phyloP scores from a whole-genome alignment of 225 moss, liverwort and hornwort species.

The Antitrichia curtipendula region DNA sequence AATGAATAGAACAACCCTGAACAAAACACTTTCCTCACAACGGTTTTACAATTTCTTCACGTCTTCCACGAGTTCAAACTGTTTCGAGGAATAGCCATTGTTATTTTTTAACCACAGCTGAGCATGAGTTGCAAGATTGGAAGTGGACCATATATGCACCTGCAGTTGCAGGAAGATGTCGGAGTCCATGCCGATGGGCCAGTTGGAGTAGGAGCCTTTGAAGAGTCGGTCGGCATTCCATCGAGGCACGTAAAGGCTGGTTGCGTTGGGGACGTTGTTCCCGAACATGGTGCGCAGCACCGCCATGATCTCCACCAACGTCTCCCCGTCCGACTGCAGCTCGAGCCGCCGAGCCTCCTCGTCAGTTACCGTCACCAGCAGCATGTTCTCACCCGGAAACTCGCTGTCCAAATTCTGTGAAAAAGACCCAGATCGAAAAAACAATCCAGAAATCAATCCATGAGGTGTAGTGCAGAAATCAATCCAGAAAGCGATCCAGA shows the following conservation, averaged over 20 bases:
- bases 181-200: conserved; percentile 58
- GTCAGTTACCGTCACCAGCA: conserved; percentile 69
- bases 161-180: conserved; percentile 46
- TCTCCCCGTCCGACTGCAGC: conserved; percentile 44
- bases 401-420: conserved; percentile 66
- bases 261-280: conserved; percentile 16
- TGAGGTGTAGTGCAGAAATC: too few relatives aligned
- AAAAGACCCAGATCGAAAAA: too few relatives aligned
- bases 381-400: conserved; percentile 46
- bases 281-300: conserved; percentile 64
- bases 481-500: too few relatives aligned
- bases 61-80: too few relatives aligned
- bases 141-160: neutral
- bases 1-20: neutral
- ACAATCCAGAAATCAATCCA: neutral
- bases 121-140: neutral
- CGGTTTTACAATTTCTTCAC: neutral
- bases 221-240: conserved; percentile 44
- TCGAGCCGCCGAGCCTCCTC: conserved; percentile 72
- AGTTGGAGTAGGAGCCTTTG: conserved; percentile 69
- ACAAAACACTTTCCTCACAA: neutral
- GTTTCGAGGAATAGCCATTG: too few relatives aligned
- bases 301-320: conserved; percentile 40
- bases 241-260: conserved; percentile 37
- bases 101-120: neutral